Conservation (phyloP, 2,329 filamentous ascomycete species). For the Lachnellula hyalina region DNA sequence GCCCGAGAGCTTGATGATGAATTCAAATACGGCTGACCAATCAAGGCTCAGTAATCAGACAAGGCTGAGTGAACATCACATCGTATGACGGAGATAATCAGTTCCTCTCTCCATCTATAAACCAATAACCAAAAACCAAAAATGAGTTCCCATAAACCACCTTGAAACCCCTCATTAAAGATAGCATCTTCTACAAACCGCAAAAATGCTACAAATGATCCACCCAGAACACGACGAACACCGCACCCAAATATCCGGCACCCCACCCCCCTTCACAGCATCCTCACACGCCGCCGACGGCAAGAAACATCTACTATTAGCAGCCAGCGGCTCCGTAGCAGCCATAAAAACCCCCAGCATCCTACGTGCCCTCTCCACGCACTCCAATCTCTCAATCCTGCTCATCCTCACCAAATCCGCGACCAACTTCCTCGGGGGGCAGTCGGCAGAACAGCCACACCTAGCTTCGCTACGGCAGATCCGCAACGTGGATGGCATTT, state of each 20-base stretch:
- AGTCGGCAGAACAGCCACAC: conserved; percentile 70
- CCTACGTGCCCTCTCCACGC: conserved; percentile 49
- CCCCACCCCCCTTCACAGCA: conserved; percentile 19
- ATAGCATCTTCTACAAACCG: background rate
- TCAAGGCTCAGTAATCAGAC: conserved; percentile 18
- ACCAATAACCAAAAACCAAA: background rate
- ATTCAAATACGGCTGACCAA: conserved; percentile 24
- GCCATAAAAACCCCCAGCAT: conserved; percentile 78
- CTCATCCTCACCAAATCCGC: conserved; percentile 74
- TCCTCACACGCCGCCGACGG: conserved; percentile 38
- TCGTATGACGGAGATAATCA: too few species aligned
- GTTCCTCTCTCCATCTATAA: background rate
- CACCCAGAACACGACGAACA: conserved; percentile 10
- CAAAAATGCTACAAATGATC: conserved; percentile 19
- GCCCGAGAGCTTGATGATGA: conserved; percentile 11
- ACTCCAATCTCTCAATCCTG: conserved; percentile 66
- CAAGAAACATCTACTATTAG: conserved; percentile 59
- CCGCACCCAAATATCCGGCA: background rate
- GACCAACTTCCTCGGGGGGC: conserved; percentile 68
- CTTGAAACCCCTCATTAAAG: background rate
- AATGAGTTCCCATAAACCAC: background rate
- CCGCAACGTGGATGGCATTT: conserved; percentile 73
- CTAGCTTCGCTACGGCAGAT: conserved; percentile 53
- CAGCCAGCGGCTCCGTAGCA: conserved; percentile 71
- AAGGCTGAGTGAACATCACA: conserved; percentile 18